phyloP scores from a whole-genome alignment of 2,329 filamentous ascomycete species.

The Penicillium sp. region DNA sequence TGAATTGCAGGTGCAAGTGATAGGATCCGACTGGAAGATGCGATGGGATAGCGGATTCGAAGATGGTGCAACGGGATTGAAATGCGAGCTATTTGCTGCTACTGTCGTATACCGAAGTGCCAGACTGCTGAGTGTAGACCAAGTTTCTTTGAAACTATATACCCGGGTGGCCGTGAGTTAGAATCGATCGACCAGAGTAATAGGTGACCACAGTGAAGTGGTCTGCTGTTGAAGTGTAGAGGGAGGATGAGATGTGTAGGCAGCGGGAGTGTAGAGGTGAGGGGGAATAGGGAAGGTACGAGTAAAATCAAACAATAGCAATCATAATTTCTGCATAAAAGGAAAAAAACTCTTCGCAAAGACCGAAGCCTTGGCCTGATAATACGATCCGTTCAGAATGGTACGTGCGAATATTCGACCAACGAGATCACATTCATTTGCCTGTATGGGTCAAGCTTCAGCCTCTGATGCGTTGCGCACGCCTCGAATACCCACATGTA shows the following conservation, averaged over 20 bases:
- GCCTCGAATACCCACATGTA: neutral
- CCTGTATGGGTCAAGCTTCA: conserved; percentile 5
- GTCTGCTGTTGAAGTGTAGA: neutral
- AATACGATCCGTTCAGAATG: conserved; percentile 1
- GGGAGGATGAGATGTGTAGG: neutral
- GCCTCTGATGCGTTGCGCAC: conserved; percentile 5
- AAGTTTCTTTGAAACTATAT: conserved; percentile 16
- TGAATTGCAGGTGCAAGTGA: conserved; percentile 7
- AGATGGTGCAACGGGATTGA: conserved; percentile 9
- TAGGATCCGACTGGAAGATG: conserved; percentile 1
- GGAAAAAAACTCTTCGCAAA: neutral
- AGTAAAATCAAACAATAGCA: neutral
- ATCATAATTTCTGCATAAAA: neutral
- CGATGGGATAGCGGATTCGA: conserved; percentile 3
- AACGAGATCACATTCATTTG: conserved; percentile 2
- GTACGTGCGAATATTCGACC: conserved; percentile 1
- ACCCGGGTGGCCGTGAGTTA: neutral
- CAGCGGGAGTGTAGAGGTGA: neutral
- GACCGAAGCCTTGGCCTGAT: conserved; percentile 3
- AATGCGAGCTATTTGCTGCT: conserved; percentile 12
- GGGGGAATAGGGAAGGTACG: neutral
- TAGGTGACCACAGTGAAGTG: neutral
- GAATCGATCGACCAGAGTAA: neutral
- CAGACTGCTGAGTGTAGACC: conserved; percentile 5
- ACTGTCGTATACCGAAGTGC: conserved; percentile 11